These are phyloP conservation scores for Epicoccum sorghinum DNA, from an alignment of 2,329 filamentous ascomycete species.

Conservation along the genomic window DNA sequence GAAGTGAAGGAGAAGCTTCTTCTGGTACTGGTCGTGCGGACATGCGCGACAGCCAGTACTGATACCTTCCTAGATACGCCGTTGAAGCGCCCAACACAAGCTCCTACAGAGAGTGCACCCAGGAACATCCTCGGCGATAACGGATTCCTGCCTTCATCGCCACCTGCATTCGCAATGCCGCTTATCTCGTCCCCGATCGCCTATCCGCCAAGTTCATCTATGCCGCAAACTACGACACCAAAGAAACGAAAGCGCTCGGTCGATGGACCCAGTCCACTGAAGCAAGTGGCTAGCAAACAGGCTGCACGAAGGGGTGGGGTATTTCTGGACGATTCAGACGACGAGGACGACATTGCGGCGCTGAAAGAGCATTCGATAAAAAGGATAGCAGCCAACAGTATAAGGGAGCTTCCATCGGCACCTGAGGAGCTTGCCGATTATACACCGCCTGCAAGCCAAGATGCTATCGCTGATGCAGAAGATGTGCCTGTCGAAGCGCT, in stretches of 20 bases:
- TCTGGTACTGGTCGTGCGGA: slow-evolving; percentile 37
- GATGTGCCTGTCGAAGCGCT: slow-evolving; percentile 37
- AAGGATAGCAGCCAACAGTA: slow-evolving; percentile 38
- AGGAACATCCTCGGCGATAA: slow-evolving; percentile 21
- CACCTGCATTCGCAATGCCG: slow-evolving; percentile 64
- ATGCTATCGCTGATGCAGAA: slow-evolving; percentile 35
- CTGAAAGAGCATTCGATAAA: slow-evolving; percentile 48
- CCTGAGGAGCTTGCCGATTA: slow-evolving; percentile 34
- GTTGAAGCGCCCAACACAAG: slow-evolving; percentile 27
- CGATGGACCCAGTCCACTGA: slow-evolving; percentile 37
- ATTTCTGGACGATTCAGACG: slow-evolving; percentile 50
- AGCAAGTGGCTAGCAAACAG: slow-evolving; percentile 44
- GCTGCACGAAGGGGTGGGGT: slow-evolving; percentile 42
- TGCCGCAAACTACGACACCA: slow-evolving; percentile 41
- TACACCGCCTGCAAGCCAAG: slow-evolving; percentile 45
- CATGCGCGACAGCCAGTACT: slow-evolving; percentile 19
- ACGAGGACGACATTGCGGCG: slow-evolving; percentile 49
- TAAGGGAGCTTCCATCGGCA: slow-evolving; percentile 33
- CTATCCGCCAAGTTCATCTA: slow-evolving; percentile 60
- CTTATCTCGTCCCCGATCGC: slow-evolving; percentile 65
- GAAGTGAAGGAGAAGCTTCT: slow-evolving; percentile 54
- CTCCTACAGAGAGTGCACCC: slow-evolving; percentile 14
- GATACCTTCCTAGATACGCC: slow-evolving; percentile 41
- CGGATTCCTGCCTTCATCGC: slow-evolving; percentile 46
- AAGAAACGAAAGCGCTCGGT: slow-evolving; percentile 48